Evolutionary conservation across 2,329 filamentous ascomycete species (phyloP), one percentile per base, ranked within the genome.

Genomic region (Colletotrichum simmondsii): DNA sequence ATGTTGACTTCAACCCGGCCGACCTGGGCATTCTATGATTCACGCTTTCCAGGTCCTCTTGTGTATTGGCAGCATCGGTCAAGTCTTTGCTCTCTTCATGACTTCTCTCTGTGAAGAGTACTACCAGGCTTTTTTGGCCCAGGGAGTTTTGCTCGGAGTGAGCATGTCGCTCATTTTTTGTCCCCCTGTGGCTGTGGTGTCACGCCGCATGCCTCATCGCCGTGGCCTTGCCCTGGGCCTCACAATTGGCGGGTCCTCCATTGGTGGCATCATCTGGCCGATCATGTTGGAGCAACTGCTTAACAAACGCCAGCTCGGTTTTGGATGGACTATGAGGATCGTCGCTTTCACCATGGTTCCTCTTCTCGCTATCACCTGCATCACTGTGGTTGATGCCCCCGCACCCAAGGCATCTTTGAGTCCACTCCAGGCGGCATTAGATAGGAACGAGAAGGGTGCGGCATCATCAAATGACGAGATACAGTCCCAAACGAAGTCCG

Each of bases 91-190:
- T 4, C 14, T 72, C 2, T 68, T 68, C 42, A 68, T 68, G 65
- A 49, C 69, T 3, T 72, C 69, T 3, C 58, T 72, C 1, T 72
- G 65, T 14, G 59, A 72, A 0, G 72, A 77, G 1, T 88, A 85
- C 76, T 88, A 81, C 79, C 84, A 88, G 72, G 75, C 83, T 0
- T 65, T 88, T 1, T 77, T 88, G 0, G 76, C 84, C 0, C 86
- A 88, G 72, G 85, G 85, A 3, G 69, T 87, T 32, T 84, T 82
- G 35, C 75, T 86, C 26, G 87, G 88, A 4, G 72, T 86, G 4
- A 87, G 87, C 5, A 79, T 77, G 10, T 84, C 86, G 1, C 76
- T 81, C 10, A 61, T 85, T 3, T 87, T 85, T 64, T 73, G 83
- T 0, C 85, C 85, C 0, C 76, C 77, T 5, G 72, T 82, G 1